Base-by-base conservation (phyloP, 1,284 basidiomycete genomes). In the Trametes polyzona region DNA sequence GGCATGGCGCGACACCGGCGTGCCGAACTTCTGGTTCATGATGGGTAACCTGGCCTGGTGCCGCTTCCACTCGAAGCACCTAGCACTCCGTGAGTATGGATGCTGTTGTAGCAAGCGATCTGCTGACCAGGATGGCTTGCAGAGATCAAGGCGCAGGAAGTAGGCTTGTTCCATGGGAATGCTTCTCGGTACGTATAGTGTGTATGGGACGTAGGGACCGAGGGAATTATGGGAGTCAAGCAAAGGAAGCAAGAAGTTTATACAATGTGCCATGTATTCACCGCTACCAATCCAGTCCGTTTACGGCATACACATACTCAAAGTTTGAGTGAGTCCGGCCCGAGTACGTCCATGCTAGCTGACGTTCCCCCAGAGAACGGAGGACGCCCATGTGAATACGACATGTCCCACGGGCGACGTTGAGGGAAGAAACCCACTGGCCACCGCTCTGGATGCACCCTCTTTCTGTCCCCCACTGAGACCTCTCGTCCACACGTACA, bases 11-110 rank as follows among this genome's bases (percentile, higher is more conserved):
- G 65, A 68, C 61, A 47, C 62, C 4, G 69, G 69, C 24, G 61
- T 70, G 32, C 55, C 62, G 24, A 68, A 66, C 49, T 55, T 68
- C 61, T 72, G 67, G 66, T 65, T 65, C 56, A 67, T 69, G 66
- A 66, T 70, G 64, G 70, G 69, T 29, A 74, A 76, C 65, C 53
- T 76, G 24, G 73, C 72, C 2, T 47, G 70, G 53, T 63, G 71
- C 49, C 68, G 75, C 14, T 76, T 76, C 70, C 64, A 75, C 60
- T 76, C 75, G 9, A 77, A 74, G 65, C 70, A 70, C 52, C 37
- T 78, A 10, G 76, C 76, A 17, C 65, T 77, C 36, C 76, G 75
- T 77, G 61, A 53, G 75, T 71, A 17, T 32, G 17, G 30, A 32
- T 32, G 8, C 27, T 6, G 19, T 32, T 23, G 19, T 8, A 16